Base-by-base conservation (phyloP, 2,329 filamentous ascomycete genomes). In the Neopestalotiopsis rosae region DNA sequence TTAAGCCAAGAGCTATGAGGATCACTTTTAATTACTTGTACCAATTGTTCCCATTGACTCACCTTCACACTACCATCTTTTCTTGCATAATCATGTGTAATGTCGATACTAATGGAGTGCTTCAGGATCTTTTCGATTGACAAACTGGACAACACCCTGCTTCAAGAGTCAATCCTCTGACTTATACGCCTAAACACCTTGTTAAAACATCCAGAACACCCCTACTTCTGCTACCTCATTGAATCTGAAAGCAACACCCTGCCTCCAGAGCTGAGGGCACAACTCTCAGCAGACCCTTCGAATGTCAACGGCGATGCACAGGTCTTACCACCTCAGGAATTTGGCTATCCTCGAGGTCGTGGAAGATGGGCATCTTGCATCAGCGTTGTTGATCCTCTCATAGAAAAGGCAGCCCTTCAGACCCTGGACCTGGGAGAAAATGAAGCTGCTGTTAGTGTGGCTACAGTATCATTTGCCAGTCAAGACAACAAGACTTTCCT, bases 1-100 rank as follows among this genome's bases (percentile, higher is more conserved):
- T 86, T 87, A 88, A 74, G 86, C 86, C 80, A 76, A 71, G 76
- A 78, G 86, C 85, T 69, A 85, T 89, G 87, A 90, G 87, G 87
- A 76, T 75, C 80, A 81, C 85, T 81, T 83, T 86, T 82, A 85
- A 85, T 81, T 64, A 64, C 49, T 77, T 84, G 85, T 86, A 87
- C 91, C 94, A 97, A 97, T 97, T 97, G 94, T 97, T 97, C 94
- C 94, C 97, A 90, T 94, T 97, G 94, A 97, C 80, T 83, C 80
- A 81, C 77, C 58, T 68, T 71, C 71, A 68, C 69, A 68, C 56
- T 58, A 65, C 62, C 17, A 65, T 59, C 67, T 52, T 67, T 45
- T 45, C 38, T 65, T 57, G 49, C 17, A 49, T 24, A 42, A 52
- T 9, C 6, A 9, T 10, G 14, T 7, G 28, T 59, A 17, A 32